Percentiles rank a stretch among this genome's conserved stretches.
These are phyloP conservation scores for Ampelomyces quisqualis DNA, from an alignment of 2,329 filamentous ascomycete genomes.

Conservation along the genomic window DNA sequence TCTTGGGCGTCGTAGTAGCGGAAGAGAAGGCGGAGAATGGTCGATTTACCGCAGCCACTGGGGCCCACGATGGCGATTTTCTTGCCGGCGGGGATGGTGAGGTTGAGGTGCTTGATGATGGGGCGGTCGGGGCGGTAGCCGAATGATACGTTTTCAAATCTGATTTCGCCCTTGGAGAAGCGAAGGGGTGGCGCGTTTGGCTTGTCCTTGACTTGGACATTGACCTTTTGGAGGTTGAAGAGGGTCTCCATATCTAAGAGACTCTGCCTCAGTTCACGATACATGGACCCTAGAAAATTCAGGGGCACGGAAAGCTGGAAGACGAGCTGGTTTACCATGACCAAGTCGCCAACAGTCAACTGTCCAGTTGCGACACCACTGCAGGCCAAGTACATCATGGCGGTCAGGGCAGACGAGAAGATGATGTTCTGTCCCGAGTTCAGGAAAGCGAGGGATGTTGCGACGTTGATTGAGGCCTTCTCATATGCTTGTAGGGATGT, in stretches of 20 bases:
- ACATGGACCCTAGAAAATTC: slow-evolving; percentile 97
- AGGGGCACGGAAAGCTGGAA: slow-evolving; percentile 96
- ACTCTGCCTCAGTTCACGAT: slow-evolving; percentile 91
- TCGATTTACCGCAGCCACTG: slow-evolving; percentile 94
- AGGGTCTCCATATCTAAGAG: slow-evolving; percentile 97
- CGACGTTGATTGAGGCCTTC: slow-evolving; percentile 92
- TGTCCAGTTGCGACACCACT: slow-evolving; percentile 79
- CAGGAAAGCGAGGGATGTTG: slow-evolving; percentile 86
- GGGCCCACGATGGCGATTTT: slow-evolving; percentile 96
- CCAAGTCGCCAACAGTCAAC: slow-evolving; percentile 90
- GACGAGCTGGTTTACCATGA: slow-evolving; percentile 98
- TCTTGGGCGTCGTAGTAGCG: slow-evolving; percentile 87
- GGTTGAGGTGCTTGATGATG: slow-evolving; percentile 78
- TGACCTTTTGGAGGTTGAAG: slow-evolving; percentile 96
- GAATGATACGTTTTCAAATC: slow-evolving; percentile 92
- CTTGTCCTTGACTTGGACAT: slow-evolving; percentile 78
- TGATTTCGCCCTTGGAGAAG: slow-evolving; percentile 82
- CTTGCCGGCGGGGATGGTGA: slow-evolving; percentile 92
- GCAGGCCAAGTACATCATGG: slow-evolving; percentile 97
- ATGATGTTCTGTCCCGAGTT: slow-evolving; percentile 97
- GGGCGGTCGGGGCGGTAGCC: slow-evolving; percentile 85
- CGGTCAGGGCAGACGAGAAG: slow-evolving; percentile 88
- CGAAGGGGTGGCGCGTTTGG: slow-evolving; percentile 71
- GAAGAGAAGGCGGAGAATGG: slow-evolving; percentile 85
- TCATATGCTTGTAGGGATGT: slow-evolving; percentile 83